Base-by-base conservation (phyloP, 78 protist species). In the Dictyostelium capitatum region DNA sequence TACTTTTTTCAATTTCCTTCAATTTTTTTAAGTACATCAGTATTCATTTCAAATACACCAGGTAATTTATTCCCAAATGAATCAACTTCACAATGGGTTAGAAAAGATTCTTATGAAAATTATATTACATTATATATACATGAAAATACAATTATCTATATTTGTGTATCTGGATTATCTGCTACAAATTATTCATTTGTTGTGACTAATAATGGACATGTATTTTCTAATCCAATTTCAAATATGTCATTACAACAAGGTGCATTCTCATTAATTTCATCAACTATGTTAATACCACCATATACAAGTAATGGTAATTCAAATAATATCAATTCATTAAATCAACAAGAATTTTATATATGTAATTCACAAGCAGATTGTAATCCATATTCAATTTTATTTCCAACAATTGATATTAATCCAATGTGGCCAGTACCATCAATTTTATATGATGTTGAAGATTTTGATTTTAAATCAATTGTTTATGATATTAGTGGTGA, bases 1-100 rank as follows among this genome's bases (percentile, higher is more conserved):
- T 67, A 67, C 32, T 67, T 67, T 43, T 67, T 67, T 67, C 75
- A 67, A 67, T 67, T 67, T 67, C 75, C 93, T 48, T 23, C 80
- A 67, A 28, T 67, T 28, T 67, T 23, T 6, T 53, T 75, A 50
- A 82, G 69, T 32, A 87, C 53, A 19, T 82, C 69, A 28, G 62
- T 87, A 10, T 87, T 51, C n/a, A 77, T 87, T 48, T 64, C 80
- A 17, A 73, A 78, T 65, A 47, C 64, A 64, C 79, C 0, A 6
- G 8, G 20, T 32, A 48, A 12, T 51, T 17, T 6, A 19, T 47
- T 20, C 20, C 93, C 93, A 67, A 67, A 67, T 17, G 47, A 67
- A 67, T 32, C 41, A 25, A 67, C 41, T 32, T 25, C 75, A 15
- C 41, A 67, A 67, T 67, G 75, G 75, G 15, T 67, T 32, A 67